Conservation (phyloP, 2,329 filamentous ascomycete species). For the Fusarium lyarnte region DNA sequence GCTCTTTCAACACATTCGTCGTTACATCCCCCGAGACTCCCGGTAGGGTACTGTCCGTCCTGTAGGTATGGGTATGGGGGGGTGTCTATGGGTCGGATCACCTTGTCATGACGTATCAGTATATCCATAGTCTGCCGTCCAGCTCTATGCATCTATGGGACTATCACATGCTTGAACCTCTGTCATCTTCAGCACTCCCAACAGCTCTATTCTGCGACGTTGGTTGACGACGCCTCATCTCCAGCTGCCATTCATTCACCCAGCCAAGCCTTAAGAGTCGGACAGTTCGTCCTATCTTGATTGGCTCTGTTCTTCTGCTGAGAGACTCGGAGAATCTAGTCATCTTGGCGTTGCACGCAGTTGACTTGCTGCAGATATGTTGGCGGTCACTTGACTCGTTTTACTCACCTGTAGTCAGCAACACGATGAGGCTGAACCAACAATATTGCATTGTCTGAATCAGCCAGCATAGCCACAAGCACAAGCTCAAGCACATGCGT, state of each 20-base stretch:
- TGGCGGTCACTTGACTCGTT: conserved; percentile 28
- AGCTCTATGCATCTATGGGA: conserved; percentile 39
- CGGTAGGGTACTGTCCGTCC: conserved; percentile 20
- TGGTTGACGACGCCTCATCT: conserved; percentile 30
- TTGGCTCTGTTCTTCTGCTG: conserved; percentile 14
- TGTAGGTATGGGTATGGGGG: background rate
- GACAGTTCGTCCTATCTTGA: conserved; percentile 17
- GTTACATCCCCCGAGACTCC: conserved; percentile 26
- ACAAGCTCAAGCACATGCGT: conserved; percentile 23
- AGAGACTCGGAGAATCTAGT: conserved; percentile 17
- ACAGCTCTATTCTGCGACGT: conserved; percentile 26
- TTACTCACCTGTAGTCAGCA: conserved; percentile 20
- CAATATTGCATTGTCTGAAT: conserved; percentile 9
- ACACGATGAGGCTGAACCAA: conserved; percentile 15
- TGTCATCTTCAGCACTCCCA: conserved; percentile 11
- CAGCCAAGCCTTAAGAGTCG: conserved; percentile 15
- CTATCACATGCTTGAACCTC: conserved; percentile 42
- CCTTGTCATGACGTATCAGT: conserved; percentile 28
- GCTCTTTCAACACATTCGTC: conserved; percentile 23
- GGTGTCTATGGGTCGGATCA: conserved; percentile 1
- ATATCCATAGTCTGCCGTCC: conserved; percentile 27
- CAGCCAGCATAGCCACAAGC: conserved; percentile 20
- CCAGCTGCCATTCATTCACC: conserved; percentile 1
- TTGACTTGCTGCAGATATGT: conserved; percentile 25
- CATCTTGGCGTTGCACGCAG: conserved; percentile 31